These are phyloP conservation scores for Cadophora sp. DNA, from an alignment of 2,329 filamentous ascomycete species.

Conservation along the genomic window DNA sequence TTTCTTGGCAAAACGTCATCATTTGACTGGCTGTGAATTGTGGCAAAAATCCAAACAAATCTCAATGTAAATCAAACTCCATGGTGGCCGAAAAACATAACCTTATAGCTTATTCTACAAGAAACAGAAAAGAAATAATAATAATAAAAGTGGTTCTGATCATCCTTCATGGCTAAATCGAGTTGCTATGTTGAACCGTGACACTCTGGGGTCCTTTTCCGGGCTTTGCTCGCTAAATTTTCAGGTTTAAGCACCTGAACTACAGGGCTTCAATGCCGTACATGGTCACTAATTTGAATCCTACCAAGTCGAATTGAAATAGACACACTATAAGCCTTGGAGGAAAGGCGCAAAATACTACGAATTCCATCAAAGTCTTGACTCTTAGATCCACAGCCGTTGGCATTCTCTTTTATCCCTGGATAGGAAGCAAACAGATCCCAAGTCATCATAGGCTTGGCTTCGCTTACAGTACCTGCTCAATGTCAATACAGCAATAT, in stretches of 20 bases:
- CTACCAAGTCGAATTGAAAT: too few relatives aligned
- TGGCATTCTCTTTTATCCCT: too few relatives aligned
- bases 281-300: too few relatives aligned
- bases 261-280: neutral
- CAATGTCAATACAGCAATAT: neutral
- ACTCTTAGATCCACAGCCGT: too few relatives aligned
- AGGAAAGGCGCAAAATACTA: too few relatives aligned
- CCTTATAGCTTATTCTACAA: too few relatives aligned
- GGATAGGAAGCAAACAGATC: too few relatives aligned
- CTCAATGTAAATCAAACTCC: too few relatives aligned
- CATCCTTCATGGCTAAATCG: neutral
- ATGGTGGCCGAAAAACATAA: too few relatives aligned
- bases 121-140: neutral
- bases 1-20: constrained; percentile 7
- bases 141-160: neutral
- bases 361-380: too few relatives aligned
- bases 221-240: neutral
- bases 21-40: neutral
- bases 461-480: constrained; percentile 1
- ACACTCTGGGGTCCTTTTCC: neutral
- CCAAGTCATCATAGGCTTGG: too few relatives aligned
- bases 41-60: neutral
- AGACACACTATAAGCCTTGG: too few relatives aligned
- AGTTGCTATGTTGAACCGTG: neutral
- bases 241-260: neutral